A percentile compares a stretch with the other conserved stretches of the same genome.
Conservation (phyloP, 2,329 filamentous ascomycete species). For the Fusarium sp. region DNA sequence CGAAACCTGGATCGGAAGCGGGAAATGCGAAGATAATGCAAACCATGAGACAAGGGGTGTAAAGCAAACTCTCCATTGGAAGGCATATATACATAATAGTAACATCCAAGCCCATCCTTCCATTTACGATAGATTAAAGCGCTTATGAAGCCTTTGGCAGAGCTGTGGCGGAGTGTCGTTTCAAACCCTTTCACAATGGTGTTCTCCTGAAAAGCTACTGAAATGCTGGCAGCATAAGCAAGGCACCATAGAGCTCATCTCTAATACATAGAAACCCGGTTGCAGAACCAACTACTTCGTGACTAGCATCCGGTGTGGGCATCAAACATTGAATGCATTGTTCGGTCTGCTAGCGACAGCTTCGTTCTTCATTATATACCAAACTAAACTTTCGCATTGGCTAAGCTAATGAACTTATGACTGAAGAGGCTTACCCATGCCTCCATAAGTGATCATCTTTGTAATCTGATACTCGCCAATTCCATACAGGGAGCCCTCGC, state of each 20-base stretch:
- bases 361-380: constrained; percentile 3
- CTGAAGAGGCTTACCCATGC: constrained; percentile 67
- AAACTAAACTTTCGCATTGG: neutral
- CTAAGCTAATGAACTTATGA: neutral
- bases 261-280: neutral
- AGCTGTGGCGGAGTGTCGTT: no score
- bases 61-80: no score
- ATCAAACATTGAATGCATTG: no score
- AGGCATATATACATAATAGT: no score
- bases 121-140: no score
- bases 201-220: neutral
- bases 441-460: constrained; percentile 71
- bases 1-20: no score
- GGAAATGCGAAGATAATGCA: no score
- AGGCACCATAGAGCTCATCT: neutral
- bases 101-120: no score
- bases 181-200: neutral
- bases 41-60: no score
- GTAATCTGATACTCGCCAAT: constrained; percentile 80
- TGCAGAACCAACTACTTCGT: neutral
- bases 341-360: neutral
- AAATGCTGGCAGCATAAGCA: neutral
- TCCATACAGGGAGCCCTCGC: constrained; percentile 82
- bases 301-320: neutral
- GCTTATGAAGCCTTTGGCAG: no score